Conservation (phyloP, 1,284 basidiomycete species). For the Papiliotrema flavescens region DNA sequence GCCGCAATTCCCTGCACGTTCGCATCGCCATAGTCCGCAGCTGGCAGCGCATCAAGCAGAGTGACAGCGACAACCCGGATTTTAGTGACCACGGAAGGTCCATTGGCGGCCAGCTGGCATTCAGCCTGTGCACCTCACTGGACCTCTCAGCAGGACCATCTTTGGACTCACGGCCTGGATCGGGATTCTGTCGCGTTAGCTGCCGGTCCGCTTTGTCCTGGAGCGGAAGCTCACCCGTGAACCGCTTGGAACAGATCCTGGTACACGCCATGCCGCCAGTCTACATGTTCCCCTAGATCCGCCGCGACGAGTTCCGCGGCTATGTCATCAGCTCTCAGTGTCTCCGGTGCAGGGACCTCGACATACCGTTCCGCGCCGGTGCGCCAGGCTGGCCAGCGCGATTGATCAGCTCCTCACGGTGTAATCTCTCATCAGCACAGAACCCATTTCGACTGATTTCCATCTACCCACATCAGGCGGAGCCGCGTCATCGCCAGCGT, state of each 20-base stretch:
- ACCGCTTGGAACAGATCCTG: conserved; percentile 27
- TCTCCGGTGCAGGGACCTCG: not conserved
- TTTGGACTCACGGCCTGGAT: conserved; percentile 20
- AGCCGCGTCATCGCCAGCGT: conserved; percentile 27
- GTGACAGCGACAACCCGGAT: conserved; percentile 27
- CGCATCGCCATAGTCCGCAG: conserved; percentile 15
- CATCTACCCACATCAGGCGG: conserved; percentile 17
- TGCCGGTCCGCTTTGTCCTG: no score
- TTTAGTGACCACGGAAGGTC: conserved; percentile 26
- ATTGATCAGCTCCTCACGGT: conserved; percentile 23
- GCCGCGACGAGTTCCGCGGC: conserved; percentile 26
- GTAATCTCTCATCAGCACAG: conserved; percentile 4
- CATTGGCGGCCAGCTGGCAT: conserved; percentile 27
- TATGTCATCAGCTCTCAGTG: not conserved
- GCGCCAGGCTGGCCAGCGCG: conserved; percentile 17
- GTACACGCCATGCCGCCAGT: conserved; percentile 27
- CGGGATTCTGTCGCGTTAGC: conserved; percentile 8
- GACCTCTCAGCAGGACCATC: no score
- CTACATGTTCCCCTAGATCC: conserved; percentile 19
- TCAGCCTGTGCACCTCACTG: not conserved
- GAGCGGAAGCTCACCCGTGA: conserved; percentile 18
- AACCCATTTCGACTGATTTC: not conserved
- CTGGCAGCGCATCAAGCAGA: conserved; percentile 17
- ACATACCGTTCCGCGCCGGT: conserved; percentile 14
- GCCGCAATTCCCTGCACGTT: conserved; percentile 23